Percentiles rank a stretch among this genome's conserved stretches.
These are phyloP conservation scores for Fusarium floridanum DNA, from an alignment of 2,329 filamentous ascomycete species.

Conservation along the genomic window DNA sequence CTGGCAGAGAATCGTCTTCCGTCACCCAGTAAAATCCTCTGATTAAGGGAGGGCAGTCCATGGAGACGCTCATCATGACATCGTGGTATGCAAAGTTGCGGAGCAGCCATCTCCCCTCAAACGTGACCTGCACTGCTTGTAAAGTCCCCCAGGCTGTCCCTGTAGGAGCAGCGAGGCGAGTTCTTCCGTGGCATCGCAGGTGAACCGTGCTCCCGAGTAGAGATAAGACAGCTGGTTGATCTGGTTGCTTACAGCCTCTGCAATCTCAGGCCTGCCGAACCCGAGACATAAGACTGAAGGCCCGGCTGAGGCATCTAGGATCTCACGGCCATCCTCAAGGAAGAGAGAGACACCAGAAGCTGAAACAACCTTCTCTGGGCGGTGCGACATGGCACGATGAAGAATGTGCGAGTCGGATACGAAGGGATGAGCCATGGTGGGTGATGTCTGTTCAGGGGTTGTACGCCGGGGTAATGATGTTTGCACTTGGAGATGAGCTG, in stretches of 20 bases:
- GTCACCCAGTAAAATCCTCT: background rate
- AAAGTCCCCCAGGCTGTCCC: background rate
- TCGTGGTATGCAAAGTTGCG: conserved; percentile 35
- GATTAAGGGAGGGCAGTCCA: background rate
- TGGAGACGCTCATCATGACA: conserved; percentile 26
- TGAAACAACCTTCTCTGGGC: background rate
- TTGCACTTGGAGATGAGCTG: background rate
- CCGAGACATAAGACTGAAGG: background rate
- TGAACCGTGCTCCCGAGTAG: conserved; percentile 32
- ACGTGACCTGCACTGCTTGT: background rate
- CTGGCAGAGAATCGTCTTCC: background rate
- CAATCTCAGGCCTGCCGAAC: background rate
- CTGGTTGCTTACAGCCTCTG: conserved; percentile 4
- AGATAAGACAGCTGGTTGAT: conserved; percentile 21
- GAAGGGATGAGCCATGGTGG: background rate
- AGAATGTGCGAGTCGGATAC: background rate
- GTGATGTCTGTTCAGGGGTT: background rate
- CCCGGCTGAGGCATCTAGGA: background rate
- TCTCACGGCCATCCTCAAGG: background rate
- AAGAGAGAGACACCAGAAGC: background rate
- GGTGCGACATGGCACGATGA: background rate
- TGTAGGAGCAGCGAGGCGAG: conserved; percentile 47
- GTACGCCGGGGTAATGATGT: background rate
- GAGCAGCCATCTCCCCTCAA: conserved; percentile 40
- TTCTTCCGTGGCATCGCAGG: conserved; percentile 44